Conservation (phyloP, 768 basidiomycete genomes). For the Russula abietina region DNA sequence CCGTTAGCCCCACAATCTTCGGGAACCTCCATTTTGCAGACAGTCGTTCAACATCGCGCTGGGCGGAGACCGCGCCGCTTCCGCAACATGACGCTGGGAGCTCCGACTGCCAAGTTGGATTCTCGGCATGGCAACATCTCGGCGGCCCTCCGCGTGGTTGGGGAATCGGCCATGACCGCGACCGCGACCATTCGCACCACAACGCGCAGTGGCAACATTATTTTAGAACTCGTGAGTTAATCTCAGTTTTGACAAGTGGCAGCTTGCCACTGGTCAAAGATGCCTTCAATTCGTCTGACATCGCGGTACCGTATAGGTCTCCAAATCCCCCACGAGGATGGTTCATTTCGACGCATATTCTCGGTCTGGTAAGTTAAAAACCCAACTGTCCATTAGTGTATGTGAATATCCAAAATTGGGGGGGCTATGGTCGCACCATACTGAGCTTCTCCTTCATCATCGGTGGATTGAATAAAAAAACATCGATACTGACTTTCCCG, state of each 20-base stretch:
- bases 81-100: constrained; percentile 10
- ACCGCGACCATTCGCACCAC: constrained; percentile 13
- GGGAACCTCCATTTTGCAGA: constrained; percentile 1
- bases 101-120: constrained; percentile 14
- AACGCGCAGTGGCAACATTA: constrained; percentile 16
- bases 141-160: constrained; percentile 7
- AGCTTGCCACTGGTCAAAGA: not conserved
- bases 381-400: not conserved
- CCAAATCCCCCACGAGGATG: constrained; percentile 6
- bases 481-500: constrained; percentile 14
- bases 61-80: constrained; percentile 8
- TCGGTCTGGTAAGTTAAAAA: constrained; percentile 11
- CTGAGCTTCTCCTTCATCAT: constrained; percentile 9
- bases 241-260: not conserved
- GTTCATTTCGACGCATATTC: constrained; percentile 21
- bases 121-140: constrained; percentile 14
- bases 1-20: constrained; percentile 9
- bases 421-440: not conserved
- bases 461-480: constrained; percentile 6
- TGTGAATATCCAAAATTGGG: constrained; percentile 13
- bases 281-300: not conserved
- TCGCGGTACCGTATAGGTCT: constrained; percentile 2
- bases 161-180: not conserved
- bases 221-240: constrained; percentile 17
- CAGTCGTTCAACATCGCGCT: not conserved